Conservation (phyloP, 257 asterid genomes). For the Jasminum sambac region DNA sequence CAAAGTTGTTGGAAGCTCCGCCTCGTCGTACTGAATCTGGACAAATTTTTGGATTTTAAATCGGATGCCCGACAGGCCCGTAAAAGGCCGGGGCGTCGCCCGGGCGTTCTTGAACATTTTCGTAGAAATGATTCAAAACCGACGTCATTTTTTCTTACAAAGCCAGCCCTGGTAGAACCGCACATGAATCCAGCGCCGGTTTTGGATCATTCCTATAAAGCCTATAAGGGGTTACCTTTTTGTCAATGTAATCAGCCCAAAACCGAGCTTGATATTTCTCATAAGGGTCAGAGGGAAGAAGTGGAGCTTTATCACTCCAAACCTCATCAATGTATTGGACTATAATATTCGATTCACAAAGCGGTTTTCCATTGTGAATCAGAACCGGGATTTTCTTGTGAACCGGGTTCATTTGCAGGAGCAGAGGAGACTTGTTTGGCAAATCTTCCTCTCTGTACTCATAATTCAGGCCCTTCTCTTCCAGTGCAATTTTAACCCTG, state of each 20-base stretch:
- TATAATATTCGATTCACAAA: slow-evolving; percentile 26
- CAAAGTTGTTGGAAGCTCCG: too few relatives aligned
- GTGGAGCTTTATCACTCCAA: slow-evolving; percentile 21
- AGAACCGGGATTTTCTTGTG: slow-evolving; percentile 43
- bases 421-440: slow-evolving; percentile 19
- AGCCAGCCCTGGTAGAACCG: too few relatives aligned
- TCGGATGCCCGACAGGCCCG: too few relatives aligned
- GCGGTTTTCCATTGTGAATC: slow-evolving; percentile 28
- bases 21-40: too few relatives aligned
- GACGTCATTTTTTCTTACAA: neutral
- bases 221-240: slow-evolving; percentile 19
- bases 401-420: slow-evolving; percentile 43
- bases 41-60: too few relatives aligned
- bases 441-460: slow-evolving; percentile 42
- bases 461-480: slow-evolving; percentile 43
- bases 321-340: slow-evolving; percentile 34
- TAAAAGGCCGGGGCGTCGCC: too few relatives aligned
- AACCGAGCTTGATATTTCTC: slow-evolving; percentile 32
- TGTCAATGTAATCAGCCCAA: slow-evolving; percentile 41
- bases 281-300: slow-evolving; percentile 31
- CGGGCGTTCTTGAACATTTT: too few relatives aligned
- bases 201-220: too few relatives aligned
- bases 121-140: too few relatives aligned
- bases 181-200: too few relatives aligned
- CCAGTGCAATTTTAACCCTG: slow-evolving; percentile 49